Evolutionary conservation across 352 stramenopile species (phyloP), one percentile per base, ranked within the genome.

Genomic region (Phytopythium helicoides): DNA sequence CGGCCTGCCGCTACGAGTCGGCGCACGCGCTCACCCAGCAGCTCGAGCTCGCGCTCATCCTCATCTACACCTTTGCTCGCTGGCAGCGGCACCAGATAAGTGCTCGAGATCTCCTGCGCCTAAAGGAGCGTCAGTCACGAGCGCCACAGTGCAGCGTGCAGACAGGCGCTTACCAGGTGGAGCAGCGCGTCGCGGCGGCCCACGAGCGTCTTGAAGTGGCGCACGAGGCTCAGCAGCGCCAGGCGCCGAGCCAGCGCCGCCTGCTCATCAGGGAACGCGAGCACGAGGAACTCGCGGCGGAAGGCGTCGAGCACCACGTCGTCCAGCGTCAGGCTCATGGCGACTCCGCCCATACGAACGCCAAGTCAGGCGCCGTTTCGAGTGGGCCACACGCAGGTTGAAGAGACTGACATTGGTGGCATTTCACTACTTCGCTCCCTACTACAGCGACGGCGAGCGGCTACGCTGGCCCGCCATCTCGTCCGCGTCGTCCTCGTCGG

Each of bases 231-330:
- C 23, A 89, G 66, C 46, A 87, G 85, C 58, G 64, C 56, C 53
- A 89, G 81, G 53, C 66, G 64, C 16, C 79, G 64, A 61, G 85
- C 76, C 33, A 89, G 60, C 26, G 73, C 60, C 26, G 75, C 64
- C n/a, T 58, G 58, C 62, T 89, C 76, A 40, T 63, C 63, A n/a
- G 55, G 51, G 50, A 89, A 87, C 48, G 75, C 76, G 52, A 68
- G 61, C 18, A 82, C 55, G 48, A 89, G 84, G 58, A 83, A 80
- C 42, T 75, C 61, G 35, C 69, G 73, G 35, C 76, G 76, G 57
- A 80, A 79, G 33, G 62, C 56, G 47, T 89, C 78, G 53, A 69
- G 68, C 23, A 72, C 73, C 26, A 89, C 64, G 45, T 82, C 73
- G 33, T 79, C 79, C 15, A 87, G 73, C 37, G 74, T 68, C 35